A percentile compares a stretch with the other conserved stretches of the same genome.
Conservation (phyloP, 345 rosid species). For the Populus nigra region DNA sequence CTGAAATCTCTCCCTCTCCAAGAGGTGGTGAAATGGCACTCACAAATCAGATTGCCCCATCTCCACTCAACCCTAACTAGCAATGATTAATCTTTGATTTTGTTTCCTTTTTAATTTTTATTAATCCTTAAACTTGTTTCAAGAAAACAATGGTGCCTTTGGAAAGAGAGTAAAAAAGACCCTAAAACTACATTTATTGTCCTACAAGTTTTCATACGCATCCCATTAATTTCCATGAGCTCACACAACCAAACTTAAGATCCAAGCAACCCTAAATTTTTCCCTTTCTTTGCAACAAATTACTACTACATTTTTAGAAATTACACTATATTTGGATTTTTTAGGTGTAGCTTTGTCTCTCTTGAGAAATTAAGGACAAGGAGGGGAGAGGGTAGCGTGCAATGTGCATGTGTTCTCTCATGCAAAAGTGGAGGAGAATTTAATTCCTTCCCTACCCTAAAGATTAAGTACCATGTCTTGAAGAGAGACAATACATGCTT, state of each 20-base stretch:
- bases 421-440: conserved; percentile 38
- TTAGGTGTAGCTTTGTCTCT: conserved; percentile 19
- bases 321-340: conserved; percentile 19
- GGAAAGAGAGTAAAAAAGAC: conserved; percentile 22
- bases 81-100: conserved; percentile 4
- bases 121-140: conserved; percentile 12
- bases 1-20: conserved; percentile 34
- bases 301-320: background rate
- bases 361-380: conserved; percentile 2
- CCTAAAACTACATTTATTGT: conserved; percentile 42
- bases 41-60: conserved; percentile 52
- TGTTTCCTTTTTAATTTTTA: background rate
- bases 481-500: conserved; percentile 28
- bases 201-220: conserved; percentile 35
- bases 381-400: conserved; percentile 5
- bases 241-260: conserved; percentile 44
- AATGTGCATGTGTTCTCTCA: background rate
- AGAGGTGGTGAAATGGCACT: conserved; percentile 30
- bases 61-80: conserved; percentile 54
- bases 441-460: conserved; percentile 55
- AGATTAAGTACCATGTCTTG: conserved; percentile 33
- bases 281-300: background rate
- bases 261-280: conserved; percentile 52
- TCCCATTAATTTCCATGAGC: conserved; percentile 8
- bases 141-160: conserved; percentile 26